Evolutionary conservation across 2,329 filamentous ascomycete species (phyloP).

Genomic region (Kalmusia sp.): DNA sequence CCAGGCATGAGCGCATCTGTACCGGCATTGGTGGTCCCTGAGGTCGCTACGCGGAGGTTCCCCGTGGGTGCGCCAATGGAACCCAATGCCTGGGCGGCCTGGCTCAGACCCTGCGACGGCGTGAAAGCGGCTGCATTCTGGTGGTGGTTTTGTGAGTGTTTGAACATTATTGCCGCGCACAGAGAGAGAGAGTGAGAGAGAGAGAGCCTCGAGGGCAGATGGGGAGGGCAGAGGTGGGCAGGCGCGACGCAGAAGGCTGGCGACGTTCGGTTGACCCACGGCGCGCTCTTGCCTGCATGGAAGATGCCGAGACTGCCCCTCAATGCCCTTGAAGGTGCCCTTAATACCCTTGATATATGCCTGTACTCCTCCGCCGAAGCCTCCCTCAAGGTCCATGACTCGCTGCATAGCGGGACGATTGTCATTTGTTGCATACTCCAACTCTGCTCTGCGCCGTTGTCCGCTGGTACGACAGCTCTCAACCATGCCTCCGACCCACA

Average conservation of each 20-base stretch:
- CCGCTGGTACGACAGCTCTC: slow-evolving; percentile 24
- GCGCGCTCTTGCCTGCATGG: not conserved
- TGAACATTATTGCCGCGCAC: slow-evolving; percentile 19
- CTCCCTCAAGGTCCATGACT: too few species aligned
- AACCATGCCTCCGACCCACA: slow-evolving; percentile 36
- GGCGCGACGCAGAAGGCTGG: not conserved
- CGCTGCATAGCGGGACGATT: too few species aligned
- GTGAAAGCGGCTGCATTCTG: slow-evolving; percentile 37
- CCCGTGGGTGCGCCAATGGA: slow-evolving; percentile 55
- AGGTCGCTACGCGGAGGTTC: slow-evolving; percentile 48
- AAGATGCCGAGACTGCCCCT: not conserved
- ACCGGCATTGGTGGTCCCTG: slow-evolving; percentile 51
- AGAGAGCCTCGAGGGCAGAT: slow-evolving; percentile 6
- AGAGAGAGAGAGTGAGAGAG: too few species aligned
- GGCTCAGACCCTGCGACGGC: slow-evolving; percentile 53
- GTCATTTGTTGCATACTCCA: too few species aligned
- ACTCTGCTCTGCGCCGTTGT: slow-evolving; percentile 2
- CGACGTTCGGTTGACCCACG: not conserved
- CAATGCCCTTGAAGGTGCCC: not conserved
- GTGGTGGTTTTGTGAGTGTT: too few species aligned
- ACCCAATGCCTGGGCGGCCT: slow-evolving; percentile 55
- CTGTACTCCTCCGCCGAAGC: too few species aligned
- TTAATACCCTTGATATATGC: too few species aligned
- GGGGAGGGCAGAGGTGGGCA: not conserved
- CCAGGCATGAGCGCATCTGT: slow-evolving; percentile 53